Percentiles rank a stretch among this genome's conserved stretches.
phyloP scores from a whole-genome alignment of 2,329 filamentous ascomycete species.

The Proliferodiscus dingleyae region DNA sequence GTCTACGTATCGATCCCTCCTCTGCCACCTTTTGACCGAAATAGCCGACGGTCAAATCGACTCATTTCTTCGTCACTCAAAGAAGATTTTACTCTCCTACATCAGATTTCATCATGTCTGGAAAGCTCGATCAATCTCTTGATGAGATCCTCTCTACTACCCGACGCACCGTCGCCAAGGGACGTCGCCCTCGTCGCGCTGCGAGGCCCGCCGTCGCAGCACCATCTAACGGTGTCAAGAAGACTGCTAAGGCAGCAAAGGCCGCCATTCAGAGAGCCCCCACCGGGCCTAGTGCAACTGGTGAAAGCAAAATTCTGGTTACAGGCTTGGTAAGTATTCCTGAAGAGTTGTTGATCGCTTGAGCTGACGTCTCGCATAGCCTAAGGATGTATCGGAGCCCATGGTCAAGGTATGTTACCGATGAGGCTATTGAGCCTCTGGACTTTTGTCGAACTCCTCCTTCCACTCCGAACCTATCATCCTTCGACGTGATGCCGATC shows the following conservation, averaged over 20 bases:
- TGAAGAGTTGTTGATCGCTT: background rate
- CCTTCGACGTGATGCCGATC: conserved; percentile 23
- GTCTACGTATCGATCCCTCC: conserved; percentile 19
- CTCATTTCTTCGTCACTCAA: too few species aligned
- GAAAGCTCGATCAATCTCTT: conserved; percentile 93
- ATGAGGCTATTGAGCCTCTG: conserved; percentile 64
- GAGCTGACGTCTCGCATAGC: conserved; percentile 47
- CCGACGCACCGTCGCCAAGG: conserved; percentile 30
- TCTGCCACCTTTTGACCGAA: conserved; percentile 25
- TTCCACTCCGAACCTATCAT: conserved; percentile 24
- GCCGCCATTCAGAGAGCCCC: conserved; percentile 57
- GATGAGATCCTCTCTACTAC: conserved; percentile 91
- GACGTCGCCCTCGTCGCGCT: conserved; percentile 42
- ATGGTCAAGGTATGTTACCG: conserved; percentile 99
- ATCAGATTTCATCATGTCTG: conserved; percentile 63
- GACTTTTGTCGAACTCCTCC: conserved; percentile 69
- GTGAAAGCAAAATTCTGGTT: conserved; percentile 95
- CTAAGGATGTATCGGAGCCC: conserved; percentile 90
- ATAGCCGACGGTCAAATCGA: conserved; percentile 24
- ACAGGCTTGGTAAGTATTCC: conserved; percentile 81
- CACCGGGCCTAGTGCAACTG: conserved; percentile 56
- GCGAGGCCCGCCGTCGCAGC: conserved; percentile 48
- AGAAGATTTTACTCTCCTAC: too few species aligned
- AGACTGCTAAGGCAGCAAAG: conserved; percentile 58
- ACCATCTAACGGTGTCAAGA: conserved; percentile 84